A percentile compares a stretch with the other conserved stretches of the same genome.
phyloP scores from a whole-genome alignment of 2,329 filamentous ascomycete genomes.

The Ophiostoma australiae region DNA sequence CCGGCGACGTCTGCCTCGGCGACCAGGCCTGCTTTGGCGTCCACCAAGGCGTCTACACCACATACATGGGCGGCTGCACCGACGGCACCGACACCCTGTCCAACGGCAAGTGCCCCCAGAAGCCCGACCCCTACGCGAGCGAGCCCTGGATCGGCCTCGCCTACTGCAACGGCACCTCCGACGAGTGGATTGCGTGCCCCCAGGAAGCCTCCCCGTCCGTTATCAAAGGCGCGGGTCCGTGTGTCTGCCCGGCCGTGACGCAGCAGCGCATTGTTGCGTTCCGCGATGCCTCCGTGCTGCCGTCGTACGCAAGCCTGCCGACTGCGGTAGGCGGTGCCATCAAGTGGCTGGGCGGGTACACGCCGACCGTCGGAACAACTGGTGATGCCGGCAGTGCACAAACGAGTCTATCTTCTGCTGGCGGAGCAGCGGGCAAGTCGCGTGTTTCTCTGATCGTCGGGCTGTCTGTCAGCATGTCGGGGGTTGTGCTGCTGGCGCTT shows the following conservation, averaged over 20 bases:
- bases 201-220: constrained; percentile 29
- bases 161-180: constrained; percentile 34
- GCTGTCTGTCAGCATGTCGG: background rate
- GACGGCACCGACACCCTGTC: constrained; percentile 27
- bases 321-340: constrained; percentile 30
- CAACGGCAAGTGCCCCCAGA: constrained; percentile 35
- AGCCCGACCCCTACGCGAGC: constrained; percentile 27
- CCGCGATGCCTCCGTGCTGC: constrained; percentile 29
- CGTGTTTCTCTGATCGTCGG: background rate
- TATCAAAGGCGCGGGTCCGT: constrained; percentile 30
- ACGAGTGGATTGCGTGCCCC: constrained; percentile 35
- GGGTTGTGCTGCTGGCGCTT: background rate
- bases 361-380: constrained; percentile 26
- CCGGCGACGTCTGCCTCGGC: constrained; percentile 27
- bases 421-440: background rate
- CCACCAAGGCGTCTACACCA: constrained; percentile 33
- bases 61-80: constrained; percentile 39
- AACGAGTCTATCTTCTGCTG: background rate
- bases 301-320: constrained; percentile 32
- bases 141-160: constrained; percentile 36
- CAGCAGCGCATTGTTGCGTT: constrained; percentile 31
- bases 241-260: constrained; percentile 32
- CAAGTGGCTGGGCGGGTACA: constrained; percentile 29
- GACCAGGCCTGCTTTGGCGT: constrained; percentile 27
- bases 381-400: background rate